Percentiles rank a stretch among this genome's conserved stretches.
These are phyloP conservation scores for Phytophthora melonis DNA, from an alignment of 352 stramenopile genomes.

Conservation along the genomic window DNA sequence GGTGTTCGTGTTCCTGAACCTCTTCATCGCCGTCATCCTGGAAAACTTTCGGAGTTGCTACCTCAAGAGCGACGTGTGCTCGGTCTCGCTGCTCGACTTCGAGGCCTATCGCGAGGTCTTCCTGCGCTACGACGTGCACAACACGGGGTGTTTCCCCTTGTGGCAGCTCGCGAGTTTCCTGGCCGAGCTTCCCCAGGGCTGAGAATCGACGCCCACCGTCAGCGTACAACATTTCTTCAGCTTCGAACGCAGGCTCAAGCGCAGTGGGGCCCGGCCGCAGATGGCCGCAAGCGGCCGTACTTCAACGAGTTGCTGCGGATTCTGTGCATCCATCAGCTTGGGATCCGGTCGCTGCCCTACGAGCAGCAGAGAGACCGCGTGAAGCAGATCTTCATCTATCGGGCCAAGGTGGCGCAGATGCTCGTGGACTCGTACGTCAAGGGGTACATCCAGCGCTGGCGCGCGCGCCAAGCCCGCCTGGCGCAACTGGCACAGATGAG, in stretches of 20 bases:
- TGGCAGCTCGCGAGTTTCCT: slow-evolving; percentile 76
- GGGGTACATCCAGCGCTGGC: slow-evolving; percentile 72
- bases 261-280: slow-evolving; percentile 41
- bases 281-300: slow-evolving; percentile 60
- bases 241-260: slow-evolving; percentile 74
- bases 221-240: slow-evolving; percentile 74
- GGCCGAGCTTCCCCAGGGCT: slow-evolving; percentile 59
- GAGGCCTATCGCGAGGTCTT: slow-evolving; percentile 80
- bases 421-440: slow-evolving; percentile 74
- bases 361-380: slow-evolving; percentile 84
- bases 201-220: slow-evolving; percentile 46
- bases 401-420: slow-evolving; percentile 80
- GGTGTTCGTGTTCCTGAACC: slow-evolving; percentile 86
- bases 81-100: slow-evolving; percentile 81
- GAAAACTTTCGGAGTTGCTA: slow-evolving; percentile 88
- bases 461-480: slow-evolving; percentile 36
- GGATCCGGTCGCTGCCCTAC: slow-evolving; percentile 80
- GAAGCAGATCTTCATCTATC: slow-evolving; percentile 89
- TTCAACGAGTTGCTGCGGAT: slow-evolving; percentile 84
- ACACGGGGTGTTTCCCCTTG: slow-evolving; percentile 65
- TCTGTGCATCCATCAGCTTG: slow-evolving; percentile 84
- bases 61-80: slow-evolving; percentile 76
- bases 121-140: slow-evolving; percentile 63
- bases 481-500: slow-evolving; percentile 22
- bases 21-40: slow-evolving; percentile 86